These are phyloP conservation scores for Coprinopsis strossmayeri DNA, from an alignment of 768 basidiomycete genomes.

Conservation along the genomic window DNA sequence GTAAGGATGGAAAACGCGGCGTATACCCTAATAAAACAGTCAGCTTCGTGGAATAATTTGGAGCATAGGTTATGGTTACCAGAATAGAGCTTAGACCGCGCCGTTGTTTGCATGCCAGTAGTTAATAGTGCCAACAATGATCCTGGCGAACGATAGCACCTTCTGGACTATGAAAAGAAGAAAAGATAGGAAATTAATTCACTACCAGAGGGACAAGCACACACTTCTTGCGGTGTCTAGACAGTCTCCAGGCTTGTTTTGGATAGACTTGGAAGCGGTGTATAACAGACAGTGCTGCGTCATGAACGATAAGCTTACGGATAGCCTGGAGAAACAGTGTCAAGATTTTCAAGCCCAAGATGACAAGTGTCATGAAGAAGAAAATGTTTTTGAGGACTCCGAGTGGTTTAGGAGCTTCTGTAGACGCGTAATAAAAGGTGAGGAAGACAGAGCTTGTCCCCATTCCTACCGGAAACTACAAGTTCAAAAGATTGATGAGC, in stretches of 20 bases:
- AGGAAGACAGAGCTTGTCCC: conserved; percentile 45
- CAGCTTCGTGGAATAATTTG: neutral
- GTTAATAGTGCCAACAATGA: conserved; percentile 42
- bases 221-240: conserved; percentile 39
- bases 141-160: conserved; percentile 45
- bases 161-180: conserved; percentile 9
- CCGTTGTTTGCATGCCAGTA: conserved; percentile 32
- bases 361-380: conserved; percentile 38
- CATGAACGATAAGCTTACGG: conserved; percentile 20
- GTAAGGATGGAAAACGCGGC: conserved; percentile 28
- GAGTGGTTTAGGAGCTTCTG: conserved; percentile 26
- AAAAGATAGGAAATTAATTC: neutral
- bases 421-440: conserved; percentile 35
- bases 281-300: too few relatives aligned
- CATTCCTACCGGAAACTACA: conserved; percentile 48
- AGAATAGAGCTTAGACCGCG: conserved; percentile 38
- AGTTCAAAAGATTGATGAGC: neutral
- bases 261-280: conserved; percentile 31
- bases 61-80: conserved; percentile 21
- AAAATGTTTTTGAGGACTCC: conserved; percentile 34
- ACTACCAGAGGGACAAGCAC: conserved; percentile 34
- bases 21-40: conserved; percentile 29
- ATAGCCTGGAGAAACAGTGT: conserved; percentile 38
- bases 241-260: conserved; percentile 30
- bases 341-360: conserved; percentile 35